Evolutionary conservation across 2,329 filamentous ascomycete species (phyloP).

Genomic region (Stagonosporopsis tanaceti): DNA sequence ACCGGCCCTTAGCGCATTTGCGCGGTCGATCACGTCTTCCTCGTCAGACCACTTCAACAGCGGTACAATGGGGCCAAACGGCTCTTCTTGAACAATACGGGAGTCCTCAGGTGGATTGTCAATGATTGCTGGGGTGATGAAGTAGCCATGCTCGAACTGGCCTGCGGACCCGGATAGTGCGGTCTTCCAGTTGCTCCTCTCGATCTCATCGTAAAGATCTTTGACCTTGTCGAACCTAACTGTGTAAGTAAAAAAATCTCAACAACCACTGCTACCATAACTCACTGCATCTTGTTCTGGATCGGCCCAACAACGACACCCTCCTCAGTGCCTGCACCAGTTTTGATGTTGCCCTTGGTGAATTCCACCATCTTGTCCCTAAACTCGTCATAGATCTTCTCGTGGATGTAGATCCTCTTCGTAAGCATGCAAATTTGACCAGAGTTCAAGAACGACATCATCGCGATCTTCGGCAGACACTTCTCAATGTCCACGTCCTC

Average conservation of each 20-base stretch:
- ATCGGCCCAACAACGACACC: conserved; percentile 41
- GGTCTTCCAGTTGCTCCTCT: conserved; percentile 60
- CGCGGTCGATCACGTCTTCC: conserved; percentile 53
- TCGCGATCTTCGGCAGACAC: conserved; percentile 44
- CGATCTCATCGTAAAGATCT: conserved; percentile 62
- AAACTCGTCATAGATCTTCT: conserved; percentile 45
- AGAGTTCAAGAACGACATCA: conserved; percentile 62
- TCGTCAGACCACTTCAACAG: conserved; percentile 68
- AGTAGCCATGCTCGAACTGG: conserved; percentile 57
- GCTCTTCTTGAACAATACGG: conserved; percentile 65
- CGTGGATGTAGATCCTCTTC: conserved; percentile 46
- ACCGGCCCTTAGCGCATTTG: conserved; percentile 58
- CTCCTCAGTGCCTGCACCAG: conserved; percentile 38
- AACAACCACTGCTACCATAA: background rate
- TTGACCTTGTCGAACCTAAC: conserved; percentile 64
- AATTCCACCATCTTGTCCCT: conserved; percentile 53
- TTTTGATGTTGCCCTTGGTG: conserved; percentile 51
- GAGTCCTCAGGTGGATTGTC: conserved; percentile 65
- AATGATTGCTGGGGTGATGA: conserved; percentile 67
- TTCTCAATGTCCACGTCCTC: conserved; percentile 60
- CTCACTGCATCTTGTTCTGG: conserved; percentile 36
- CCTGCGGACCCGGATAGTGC: conserved; percentile 54
- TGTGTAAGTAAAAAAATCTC: conserved; percentile 1
- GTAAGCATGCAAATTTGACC: conserved; percentile 56
- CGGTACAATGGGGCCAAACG: conserved; percentile 71